Percentiles rank a stretch among this genome's conserved stretches.
Evolutionary conservation across 108 stramenopile genomes (phyloP).

Genomic region (Phaeodactylum tricornutum): DNA sequence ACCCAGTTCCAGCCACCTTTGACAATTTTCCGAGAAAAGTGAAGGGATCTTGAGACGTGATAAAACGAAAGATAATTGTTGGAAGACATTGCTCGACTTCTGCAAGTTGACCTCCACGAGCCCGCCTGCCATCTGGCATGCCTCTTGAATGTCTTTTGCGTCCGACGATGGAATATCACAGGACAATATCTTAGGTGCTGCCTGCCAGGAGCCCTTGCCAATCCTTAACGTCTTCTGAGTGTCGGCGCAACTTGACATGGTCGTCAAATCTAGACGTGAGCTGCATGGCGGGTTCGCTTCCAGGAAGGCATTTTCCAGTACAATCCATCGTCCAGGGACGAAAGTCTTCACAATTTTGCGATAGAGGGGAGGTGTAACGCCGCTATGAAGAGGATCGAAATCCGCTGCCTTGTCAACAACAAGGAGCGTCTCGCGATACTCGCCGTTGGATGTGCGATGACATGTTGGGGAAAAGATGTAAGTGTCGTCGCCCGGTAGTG

Average conservation of each 20-base stretch:
- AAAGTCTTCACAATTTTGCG: not conserved
- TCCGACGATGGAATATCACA: constrained; percentile 8
- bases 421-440: constrained; percentile 14
- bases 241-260: too few relatives aligned
- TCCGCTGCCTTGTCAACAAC: constrained; percentile 5
- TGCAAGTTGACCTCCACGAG: constrained; percentile 11
- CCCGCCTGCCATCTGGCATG: not conserved
- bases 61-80: constrained; percentile 13
- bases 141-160: not conserved
- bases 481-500: constrained; percentile 8
- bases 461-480: constrained; percentile 16
- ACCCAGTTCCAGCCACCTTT: constrained; percentile 4
- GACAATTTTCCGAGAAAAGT: not conserved
- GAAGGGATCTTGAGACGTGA: constrained; percentile 13
- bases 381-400: not conserved
- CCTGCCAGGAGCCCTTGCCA: constrained; percentile 1
- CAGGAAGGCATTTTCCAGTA: not conserved
- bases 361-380: too few relatives aligned
- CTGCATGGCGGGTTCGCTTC: not conserved
- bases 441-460: constrained; percentile 10
- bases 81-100: constrained; percentile 10
- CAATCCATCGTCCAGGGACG: not conserved
- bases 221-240: too few relatives aligned
- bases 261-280: too few relatives aligned
- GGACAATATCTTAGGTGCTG: constrained; percentile 1